phyloP scores from a whole-genome alignment of 1,284 basidiomycete species.

The Blastosporella zonata region DNA sequence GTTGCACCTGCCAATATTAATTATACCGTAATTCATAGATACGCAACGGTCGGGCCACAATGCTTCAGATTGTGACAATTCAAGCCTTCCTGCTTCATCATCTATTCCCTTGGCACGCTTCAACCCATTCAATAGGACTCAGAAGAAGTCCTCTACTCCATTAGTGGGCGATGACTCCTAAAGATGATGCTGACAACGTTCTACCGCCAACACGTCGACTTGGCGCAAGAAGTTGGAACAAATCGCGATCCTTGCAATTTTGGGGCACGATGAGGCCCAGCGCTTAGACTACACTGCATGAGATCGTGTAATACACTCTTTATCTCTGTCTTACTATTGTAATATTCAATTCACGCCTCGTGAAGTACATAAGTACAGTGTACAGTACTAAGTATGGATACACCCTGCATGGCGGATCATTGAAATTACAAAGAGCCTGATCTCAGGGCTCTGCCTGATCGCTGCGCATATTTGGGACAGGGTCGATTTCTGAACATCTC shows the following conservation, averaged over 20 bases:
- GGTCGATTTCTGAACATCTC: not conserved
- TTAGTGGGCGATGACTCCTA: not conserved
- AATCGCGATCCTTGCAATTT: constrained; percentile 2
- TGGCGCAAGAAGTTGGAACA: constrained; percentile 11
- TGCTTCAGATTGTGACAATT: not conserved
- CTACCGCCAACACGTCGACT: no score
- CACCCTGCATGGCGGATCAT: no score
- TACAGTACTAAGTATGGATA: no score
- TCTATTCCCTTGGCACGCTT: constrained; percentile 1
- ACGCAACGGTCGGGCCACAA: no score
- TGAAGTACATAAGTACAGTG: no score
- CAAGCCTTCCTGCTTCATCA: not conserved
- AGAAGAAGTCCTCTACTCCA: not conserved
- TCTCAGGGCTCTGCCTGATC: no score
- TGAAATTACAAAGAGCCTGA: no score
- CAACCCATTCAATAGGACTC: constrained; percentile 2
- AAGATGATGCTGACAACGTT: not conserved
- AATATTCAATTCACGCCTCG: not conserved
- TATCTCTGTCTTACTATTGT: not conserved
- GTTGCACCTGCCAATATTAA: not conserved
- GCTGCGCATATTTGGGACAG: not conserved
- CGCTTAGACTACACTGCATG: no score
- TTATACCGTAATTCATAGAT: not conserved
- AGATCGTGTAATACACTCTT: not conserved
- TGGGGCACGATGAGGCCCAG: constrained; percentile 3